Evolutionary conservation across 306 rosid species (phyloP).

Genomic region (Prunus salicina): DNA sequence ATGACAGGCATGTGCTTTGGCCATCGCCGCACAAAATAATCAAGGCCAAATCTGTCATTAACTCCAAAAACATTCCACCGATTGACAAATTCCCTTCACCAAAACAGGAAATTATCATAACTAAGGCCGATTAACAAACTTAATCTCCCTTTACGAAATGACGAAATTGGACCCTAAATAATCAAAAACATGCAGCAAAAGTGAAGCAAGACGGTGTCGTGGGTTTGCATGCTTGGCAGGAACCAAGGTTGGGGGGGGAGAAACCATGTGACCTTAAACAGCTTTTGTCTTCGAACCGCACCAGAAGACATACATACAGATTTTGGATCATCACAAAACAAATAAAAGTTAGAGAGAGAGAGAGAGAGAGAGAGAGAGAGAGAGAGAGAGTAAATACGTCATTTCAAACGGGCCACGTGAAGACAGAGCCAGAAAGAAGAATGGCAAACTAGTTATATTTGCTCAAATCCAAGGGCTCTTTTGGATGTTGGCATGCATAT

Average conservation of each 20-base stretch:
- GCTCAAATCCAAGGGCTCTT: constrained; percentile 26
- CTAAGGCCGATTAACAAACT: background rate
- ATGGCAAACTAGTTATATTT: constrained; percentile 48
- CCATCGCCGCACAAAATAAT: too few relatives aligned
- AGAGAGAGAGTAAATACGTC: constrained; percentile 20
- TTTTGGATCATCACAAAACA: constrained; percentile 6
- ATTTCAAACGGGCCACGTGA: background rate
- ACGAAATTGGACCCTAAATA: background rate
- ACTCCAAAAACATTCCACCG: background rate
- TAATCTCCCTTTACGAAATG: background rate
- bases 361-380: background rate
- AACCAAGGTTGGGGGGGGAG: constrained; percentile 6
- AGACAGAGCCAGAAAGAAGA: constrained; percentile 1
- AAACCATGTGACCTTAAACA: constrained; percentile 37
- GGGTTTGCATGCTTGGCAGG: constrained; percentile 6
- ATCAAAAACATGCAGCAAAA: background rate
- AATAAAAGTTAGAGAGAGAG: background rate
- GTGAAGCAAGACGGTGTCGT: constrained; percentile 10
- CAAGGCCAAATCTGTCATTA: background rate
- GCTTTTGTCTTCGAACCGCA: constrained; percentile 31
- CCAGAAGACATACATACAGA: constrained; percentile 21
- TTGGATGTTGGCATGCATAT: constrained; percentile 54
- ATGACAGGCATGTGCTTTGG: constrained; percentile 1
- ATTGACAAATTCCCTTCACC: background rate
- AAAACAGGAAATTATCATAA: background rate